Percentiles rank a stretch among this genome's conserved stretches.
Evolutionary conservation across 2,329 filamentous ascomycete species (phyloP).

Genomic region (Penicillium sp.): DNA sequence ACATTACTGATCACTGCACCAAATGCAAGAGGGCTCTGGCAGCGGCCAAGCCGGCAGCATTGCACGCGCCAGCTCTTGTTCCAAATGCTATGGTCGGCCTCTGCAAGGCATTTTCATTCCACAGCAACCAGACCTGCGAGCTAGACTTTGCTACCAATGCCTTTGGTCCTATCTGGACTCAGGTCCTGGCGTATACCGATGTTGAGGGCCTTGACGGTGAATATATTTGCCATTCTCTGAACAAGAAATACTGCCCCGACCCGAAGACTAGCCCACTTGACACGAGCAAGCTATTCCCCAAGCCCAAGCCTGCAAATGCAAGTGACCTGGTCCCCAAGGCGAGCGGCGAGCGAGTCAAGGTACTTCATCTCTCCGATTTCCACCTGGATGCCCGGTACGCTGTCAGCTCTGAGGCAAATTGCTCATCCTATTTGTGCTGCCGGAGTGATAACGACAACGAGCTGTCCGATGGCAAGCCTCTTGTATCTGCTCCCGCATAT

Average conservation of each 20-base stretch:
- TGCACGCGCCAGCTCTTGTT: constrained; percentile 51
- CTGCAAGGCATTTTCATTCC: constrained; percentile 52
- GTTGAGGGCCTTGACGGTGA: constrained; percentile 57
- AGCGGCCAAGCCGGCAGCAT: constrained; percentile 54
- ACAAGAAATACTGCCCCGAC: constrained; percentile 50
- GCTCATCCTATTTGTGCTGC: constrained; percentile 55
- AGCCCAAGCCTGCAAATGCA: constrained; percentile 54
- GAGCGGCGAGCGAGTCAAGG: constrained; percentile 58
- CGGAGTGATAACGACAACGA: constrained; percentile 46
- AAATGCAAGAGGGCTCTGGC: constrained; percentile 56
- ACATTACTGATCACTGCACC: constrained; percentile 49
- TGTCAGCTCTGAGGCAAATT: constrained; percentile 57
- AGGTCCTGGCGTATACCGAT: constrained; percentile 57
- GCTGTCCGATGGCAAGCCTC: constrained; percentile 34
- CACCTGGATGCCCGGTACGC: constrained; percentile 59
- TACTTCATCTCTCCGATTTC: constrained; percentile 59
- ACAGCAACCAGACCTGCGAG: constrained; percentile 51
- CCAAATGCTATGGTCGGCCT: constrained; percentile 55
- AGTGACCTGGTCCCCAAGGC: constrained; percentile 47
- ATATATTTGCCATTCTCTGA: constrained; percentile 59
- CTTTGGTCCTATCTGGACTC: constrained; percentile 60
- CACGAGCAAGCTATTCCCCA: constrained; percentile 53
- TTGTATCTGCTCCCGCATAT: constrained; percentile 55
- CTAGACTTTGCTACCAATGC: constrained; percentile 50
- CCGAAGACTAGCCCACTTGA: constrained; percentile 51